Conservation (phyloP, 441 rosid genomes). For the Lagerstroemia fauriei region DNA sequence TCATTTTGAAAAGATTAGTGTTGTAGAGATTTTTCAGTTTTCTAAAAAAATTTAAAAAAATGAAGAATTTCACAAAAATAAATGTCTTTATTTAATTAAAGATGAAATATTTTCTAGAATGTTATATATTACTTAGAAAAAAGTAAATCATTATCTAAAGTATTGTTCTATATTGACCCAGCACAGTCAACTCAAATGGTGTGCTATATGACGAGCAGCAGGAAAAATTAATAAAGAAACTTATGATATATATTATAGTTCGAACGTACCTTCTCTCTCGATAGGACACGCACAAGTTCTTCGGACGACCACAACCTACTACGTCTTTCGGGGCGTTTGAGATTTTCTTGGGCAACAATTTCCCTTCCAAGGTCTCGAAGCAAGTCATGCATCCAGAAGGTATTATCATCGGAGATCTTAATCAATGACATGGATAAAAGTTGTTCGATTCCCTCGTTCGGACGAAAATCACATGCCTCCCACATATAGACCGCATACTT, state of each 20-base stretch:
- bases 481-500: neutral
- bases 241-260: too few species aligned
- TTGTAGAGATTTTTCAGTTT: too few species aligned
- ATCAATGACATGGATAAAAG: neutral
- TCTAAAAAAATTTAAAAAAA: too few species aligned
- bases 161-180: too few species aligned
- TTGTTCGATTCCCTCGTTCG: neutral
- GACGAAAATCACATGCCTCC: neutral
- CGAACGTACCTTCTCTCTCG: neutral
- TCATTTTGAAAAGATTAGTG: too few species aligned
- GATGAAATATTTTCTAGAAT: too few species aligned
- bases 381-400: constrained; percentile 15
- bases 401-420: neutral
- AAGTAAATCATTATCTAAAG: too few species aligned
- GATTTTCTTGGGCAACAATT: neutral
- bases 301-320: neutral
- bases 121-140: too few species aligned
- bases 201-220: too few species aligned
- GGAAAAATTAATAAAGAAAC: too few species aligned
- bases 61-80: neutral
- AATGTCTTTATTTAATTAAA: too few species aligned
- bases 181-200: too few species aligned
- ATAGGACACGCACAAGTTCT: neutral
- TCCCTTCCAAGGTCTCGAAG: constrained; percentile 11
- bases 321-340: neutral